phyloP scores from a whole-genome alignment of 2,329 filamentous ascomycete species.

The Venturia effusa region DNA sequence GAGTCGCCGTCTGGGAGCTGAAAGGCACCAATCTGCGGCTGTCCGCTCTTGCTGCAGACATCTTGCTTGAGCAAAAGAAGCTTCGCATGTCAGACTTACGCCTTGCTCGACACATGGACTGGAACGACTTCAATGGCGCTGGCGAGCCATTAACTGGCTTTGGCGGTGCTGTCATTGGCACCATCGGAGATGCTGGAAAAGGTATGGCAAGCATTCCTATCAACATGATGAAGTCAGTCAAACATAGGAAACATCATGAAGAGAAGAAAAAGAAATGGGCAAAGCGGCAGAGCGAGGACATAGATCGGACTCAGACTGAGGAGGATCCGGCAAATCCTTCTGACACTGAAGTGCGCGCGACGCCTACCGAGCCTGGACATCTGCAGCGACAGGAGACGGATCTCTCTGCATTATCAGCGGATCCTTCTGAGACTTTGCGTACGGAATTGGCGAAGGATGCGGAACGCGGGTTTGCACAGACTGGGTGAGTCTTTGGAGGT shows the following conservation, averaged over 20 bases:
- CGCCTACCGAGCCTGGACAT: neutral
- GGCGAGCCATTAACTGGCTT: conserved; percentile 36
- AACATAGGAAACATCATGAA: conserved; percentile 42
- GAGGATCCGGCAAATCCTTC: neutral
- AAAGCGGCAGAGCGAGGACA: conserved; percentile 18
- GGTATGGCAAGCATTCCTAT: conserved; percentile 56
- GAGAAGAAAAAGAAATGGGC: conserved; percentile 31
- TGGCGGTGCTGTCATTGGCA: conserved; percentile 67
- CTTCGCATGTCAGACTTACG: conserved; percentile 53
- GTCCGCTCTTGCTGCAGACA: conserved; percentile 53
- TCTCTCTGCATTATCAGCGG: conserved; percentile 20
- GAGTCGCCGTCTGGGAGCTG: conserved; percentile 55
- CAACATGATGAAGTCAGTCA: conserved; percentile 47
- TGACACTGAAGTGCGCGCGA: neutral
- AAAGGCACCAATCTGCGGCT: conserved; percentile 51
- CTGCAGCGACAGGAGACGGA: conserved; percentile 17
- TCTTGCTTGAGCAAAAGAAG: conserved; percentile 50
- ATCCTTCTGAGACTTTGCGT: conserved; percentile 23
- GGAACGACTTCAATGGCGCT: conserved; percentile 27
- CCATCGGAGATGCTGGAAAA: conserved; percentile 50
- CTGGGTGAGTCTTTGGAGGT: conserved; percentile 28
- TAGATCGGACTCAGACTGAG: neutral
- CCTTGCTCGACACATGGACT: conserved; percentile 33
- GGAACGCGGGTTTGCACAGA: conserved; percentile 56
- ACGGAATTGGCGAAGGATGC: conserved; percentile 40